A percentile compares a stretch with the other conserved stretches of the same genome.
These are phyloP conservation scores for Russula ochroleuca DNA, from an alignment of 768 basidiomycete species.

Conservation along the genomic window DNA sequence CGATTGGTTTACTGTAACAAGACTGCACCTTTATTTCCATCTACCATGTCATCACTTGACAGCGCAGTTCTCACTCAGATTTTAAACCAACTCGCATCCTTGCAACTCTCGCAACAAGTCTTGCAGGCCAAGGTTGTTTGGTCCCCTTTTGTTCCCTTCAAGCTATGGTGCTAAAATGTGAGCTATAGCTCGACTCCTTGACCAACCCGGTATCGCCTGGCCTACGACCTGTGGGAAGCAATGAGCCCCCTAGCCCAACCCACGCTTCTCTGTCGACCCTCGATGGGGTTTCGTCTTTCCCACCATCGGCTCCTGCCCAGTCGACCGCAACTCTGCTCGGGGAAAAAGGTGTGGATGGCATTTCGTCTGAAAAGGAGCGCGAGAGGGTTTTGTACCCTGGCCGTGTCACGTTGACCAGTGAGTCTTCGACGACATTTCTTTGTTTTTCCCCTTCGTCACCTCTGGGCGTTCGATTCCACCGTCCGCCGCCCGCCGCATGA, in stretches of 20 bases:
- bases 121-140: conserved; percentile 68
- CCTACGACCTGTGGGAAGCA: conserved; percentile 35
- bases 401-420: conserved; percentile 79
- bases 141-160: conserved; percentile 6
- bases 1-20: no score
- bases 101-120: conserved; percentile 71
- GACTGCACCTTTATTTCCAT: neutral
- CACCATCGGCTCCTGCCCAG: conserved; percentile 30
- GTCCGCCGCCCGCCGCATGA: neutral
- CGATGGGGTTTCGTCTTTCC: conserved; percentile 32
- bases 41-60: conserved; percentile 20
- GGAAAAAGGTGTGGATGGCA: conserved; percentile 23
- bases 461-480: neutral
- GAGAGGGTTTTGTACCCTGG: conserved; percentile 78
- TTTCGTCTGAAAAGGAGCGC: conserved; percentile 52
- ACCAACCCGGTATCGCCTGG: conserved; percentile 32
- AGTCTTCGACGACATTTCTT: conserved; percentile 32
- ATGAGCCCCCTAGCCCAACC: conserved; percentile 33
- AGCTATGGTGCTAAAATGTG: neutral
- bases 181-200: conserved; percentile 50
- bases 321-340: conserved; percentile 13
- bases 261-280: conserved; percentile 33
- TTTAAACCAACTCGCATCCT: conserved; percentile 59
- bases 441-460: conserved; percentile 21
- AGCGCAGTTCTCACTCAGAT: conserved; percentile 71